Evolutionary conservation across 1,284 basidiomycete genomes (phyloP).

Genomic region (Acaromyces ingoldii): DNA sequence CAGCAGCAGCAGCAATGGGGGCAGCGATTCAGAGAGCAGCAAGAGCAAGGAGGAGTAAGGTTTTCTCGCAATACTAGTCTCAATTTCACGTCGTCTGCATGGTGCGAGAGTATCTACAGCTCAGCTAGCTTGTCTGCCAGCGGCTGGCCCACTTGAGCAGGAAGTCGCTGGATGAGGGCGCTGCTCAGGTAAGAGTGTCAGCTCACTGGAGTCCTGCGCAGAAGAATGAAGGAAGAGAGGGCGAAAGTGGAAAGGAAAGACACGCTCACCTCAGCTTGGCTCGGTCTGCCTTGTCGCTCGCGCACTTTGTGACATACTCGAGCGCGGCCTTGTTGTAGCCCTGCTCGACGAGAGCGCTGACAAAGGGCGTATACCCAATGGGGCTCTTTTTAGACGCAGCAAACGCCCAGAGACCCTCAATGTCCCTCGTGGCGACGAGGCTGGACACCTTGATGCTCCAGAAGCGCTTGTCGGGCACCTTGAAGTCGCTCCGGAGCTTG

Average conservation of each 20-base stretch:
- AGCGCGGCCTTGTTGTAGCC: slow-evolving; percentile 34
- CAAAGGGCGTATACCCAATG: slow-evolving; percentile 67
- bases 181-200: not conserved
- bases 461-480: slow-evolving; percentile 38
- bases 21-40: no score
- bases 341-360: slow-evolving; percentile 33
- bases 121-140: not conserved
- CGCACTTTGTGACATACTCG: slow-evolving; percentile 29
- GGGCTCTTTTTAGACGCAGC: slow-evolving; percentile 55
- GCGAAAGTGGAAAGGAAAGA: not conserved
- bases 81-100: no score
- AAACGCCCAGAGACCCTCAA: slow-evolving; percentile 34
- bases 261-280: slow-evolving; percentile 10
- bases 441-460: slow-evolving; percentile 36
- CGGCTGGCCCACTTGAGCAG: not conserved
- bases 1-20: not conserved
- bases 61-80: no score
- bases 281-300: slow-evolving; percentile 30
- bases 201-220: not conserved
- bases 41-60: no score
- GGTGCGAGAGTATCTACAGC: no score
- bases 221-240: no score
- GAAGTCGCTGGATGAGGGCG: not conserved
- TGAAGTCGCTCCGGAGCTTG: slow-evolving; percentile 43
- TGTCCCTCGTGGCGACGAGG: slow-evolving; percentile 27